These are phyloP conservation scores for Byssothecium circinans DNA, from an alignment of 2,329 filamentous ascomycete genomes.

Conservation along the genomic window DNA sequence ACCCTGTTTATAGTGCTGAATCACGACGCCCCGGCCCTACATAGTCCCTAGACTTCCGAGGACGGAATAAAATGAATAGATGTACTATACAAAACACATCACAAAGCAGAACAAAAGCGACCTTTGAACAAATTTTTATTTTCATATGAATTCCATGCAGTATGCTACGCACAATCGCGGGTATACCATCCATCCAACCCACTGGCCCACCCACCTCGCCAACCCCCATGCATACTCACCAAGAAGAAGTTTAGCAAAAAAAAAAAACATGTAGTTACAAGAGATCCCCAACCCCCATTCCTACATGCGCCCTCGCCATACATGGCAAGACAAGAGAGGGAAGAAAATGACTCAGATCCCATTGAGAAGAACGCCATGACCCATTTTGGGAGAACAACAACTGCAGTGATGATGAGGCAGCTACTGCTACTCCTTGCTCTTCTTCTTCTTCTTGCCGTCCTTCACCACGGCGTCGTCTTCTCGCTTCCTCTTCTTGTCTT, in stretches of 20 bases:
- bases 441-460: constrained; percentile 68
- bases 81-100: too few relatives aligned
- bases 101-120: too few relatives aligned
- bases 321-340: constrained; percentile 7
- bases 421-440: constrained; percentile 48
- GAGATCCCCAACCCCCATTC: constrained; percentile 1
- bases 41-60: neutral
- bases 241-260: too few relatives aligned
- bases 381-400: constrained; percentile 7
- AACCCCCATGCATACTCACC: neutral
- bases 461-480: constrained; percentile 56
- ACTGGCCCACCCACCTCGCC: neutral
- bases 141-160: neutral
- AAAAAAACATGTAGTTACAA: constrained; percentile 7
- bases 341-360: neutral
- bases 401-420: neutral
- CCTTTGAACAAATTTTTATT: too few relatives aligned
- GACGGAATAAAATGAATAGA: too few relatives aligned
- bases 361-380: constrained; percentile 6
- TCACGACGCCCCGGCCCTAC: neutral
- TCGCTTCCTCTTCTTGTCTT: constrained; percentile 54
- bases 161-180: neutral
- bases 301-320: constrained; percentile 8
- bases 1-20: too few relatives aligned
- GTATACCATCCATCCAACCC: neutral